phyloP scores from a whole-genome alignment of 768 basidiomycete species.

The Chiua virens region DNA sequence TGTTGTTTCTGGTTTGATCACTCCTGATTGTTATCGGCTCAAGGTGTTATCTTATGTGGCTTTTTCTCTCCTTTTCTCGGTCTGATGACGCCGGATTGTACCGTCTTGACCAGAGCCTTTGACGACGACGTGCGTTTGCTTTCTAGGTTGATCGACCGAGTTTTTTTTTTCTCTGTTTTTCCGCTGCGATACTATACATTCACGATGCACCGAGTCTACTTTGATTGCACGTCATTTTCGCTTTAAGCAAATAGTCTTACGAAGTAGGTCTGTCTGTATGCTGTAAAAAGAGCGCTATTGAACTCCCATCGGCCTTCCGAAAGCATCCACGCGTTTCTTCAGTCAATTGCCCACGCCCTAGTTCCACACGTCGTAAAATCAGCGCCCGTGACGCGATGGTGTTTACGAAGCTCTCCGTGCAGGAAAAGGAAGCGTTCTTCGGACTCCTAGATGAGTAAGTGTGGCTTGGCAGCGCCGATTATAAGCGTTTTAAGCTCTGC shows the following conservation, averaged over 20 bases:
- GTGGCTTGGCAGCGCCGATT: not conserved
- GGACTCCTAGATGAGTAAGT: constrained; percentile 74
- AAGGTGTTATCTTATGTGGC: constrained; percentile 23
- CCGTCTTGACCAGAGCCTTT: not conserved
- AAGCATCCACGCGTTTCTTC: not conserved
- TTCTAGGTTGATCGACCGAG: not conserved
- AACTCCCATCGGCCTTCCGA: not conserved
- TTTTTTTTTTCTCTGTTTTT: constrained; percentile 1
- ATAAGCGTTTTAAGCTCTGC: too few species aligned
- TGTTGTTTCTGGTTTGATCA: constrained; percentile 14
- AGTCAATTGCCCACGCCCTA: not conserved
- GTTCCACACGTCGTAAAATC: too few species aligned
- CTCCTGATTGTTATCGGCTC: constrained; percentile 27
- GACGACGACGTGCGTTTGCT: not conserved
- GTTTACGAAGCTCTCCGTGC: constrained; percentile 60
- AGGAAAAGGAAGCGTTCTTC: constrained; percentile 84
- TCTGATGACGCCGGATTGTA: constrained; percentile 8
- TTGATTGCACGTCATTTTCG: constrained; percentile 16
- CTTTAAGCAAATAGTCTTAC: constrained; percentile 21
- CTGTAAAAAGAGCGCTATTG: constrained; percentile 24
- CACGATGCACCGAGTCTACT: constrained; percentile 9
- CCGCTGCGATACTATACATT: constrained; percentile 20
- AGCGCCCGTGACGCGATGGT: constrained; percentile 46
- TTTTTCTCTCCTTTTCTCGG: not conserved
- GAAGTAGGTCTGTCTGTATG: constrained; percentile 33